Evolutionary conservation across 73 alveolate genomes (phyloP).

Genomic region (Diophrys appendiculata): DNA sequence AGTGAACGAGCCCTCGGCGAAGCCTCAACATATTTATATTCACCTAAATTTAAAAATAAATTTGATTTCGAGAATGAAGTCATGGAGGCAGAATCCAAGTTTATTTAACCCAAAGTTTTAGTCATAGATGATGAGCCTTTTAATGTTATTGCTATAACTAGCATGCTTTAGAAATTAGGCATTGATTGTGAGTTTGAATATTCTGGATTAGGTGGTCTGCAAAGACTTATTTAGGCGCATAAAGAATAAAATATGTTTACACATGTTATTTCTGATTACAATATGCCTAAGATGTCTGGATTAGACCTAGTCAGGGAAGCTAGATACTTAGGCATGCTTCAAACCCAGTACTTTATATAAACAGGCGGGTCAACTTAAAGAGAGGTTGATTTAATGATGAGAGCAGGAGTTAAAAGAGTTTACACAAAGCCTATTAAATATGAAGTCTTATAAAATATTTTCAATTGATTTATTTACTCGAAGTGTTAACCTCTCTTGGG

Average conservation of each 20-base stretch:
- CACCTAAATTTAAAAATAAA: too few species aligned
- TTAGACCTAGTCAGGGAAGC: neutral
- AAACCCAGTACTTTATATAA: neutral
- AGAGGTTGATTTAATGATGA: neutral
- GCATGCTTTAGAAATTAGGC: neutral
- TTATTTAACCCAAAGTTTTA: neutral
- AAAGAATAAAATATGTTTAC: neutral
- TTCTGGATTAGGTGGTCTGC: neutral
- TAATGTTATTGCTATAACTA: neutral
- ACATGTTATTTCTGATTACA: neutral
- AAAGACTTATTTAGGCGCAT: neutral
- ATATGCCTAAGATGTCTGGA: neutral
- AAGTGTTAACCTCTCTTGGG: too few species aligned
- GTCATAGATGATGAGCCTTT: neutral
- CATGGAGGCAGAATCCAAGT: too few species aligned
- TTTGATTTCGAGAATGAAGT: too few species aligned
- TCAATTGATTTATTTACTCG: too few species aligned
- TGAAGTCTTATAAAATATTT: too few species aligned
- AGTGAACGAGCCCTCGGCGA: too few species aligned
- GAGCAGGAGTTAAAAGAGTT: neutral
- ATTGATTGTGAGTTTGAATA: neutral
- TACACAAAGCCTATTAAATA: neutral
- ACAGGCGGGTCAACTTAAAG: neutral
- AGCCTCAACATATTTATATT: too few species aligned
- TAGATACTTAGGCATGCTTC: neutral